Evolutionary conservation across 2,329 filamentous ascomycete genomes (phyloP).

Genomic region (Colletotrichum sp.): DNA sequence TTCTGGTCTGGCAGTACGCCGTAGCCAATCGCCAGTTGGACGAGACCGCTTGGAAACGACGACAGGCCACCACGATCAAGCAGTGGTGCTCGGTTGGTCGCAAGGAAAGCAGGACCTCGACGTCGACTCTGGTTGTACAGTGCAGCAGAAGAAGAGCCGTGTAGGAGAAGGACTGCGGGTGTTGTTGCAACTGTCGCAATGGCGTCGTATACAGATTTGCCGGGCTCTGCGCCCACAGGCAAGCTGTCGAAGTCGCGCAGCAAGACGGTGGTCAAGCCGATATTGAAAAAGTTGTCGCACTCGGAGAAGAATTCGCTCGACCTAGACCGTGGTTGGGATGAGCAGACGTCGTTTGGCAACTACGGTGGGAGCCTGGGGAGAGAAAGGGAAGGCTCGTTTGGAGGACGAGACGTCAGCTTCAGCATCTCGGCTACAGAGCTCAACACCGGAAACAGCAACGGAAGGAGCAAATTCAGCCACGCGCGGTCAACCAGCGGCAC

Average conservation of each 20-base stretch:
- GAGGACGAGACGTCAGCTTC: constrained; percentile 51
- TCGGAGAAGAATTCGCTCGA: constrained; percentile 69
- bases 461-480: constrained; percentile 54
- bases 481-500: constrained; percentile 63
- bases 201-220: constrained; percentile 39
- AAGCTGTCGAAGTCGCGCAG: constrained; percentile 52
- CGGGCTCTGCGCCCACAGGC: constrained; percentile 34
- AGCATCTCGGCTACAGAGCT: constrained; percentile 42
- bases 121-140: not conserved
- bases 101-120: not conserved
- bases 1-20: constrained; percentile 16
- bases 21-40: constrained; percentile 6
- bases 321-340: constrained; percentile 53
- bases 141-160: not conserved
- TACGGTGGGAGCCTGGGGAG: constrained; percentile 28
- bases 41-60: not conserved
- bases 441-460: constrained; percentile 14
- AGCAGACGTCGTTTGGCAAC: constrained; percentile 16
- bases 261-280: constrained; percentile 62
- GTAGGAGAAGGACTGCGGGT: not conserved
- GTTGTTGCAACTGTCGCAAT: constrained; percentile 25
- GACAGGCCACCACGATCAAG: not conserved
- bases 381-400: constrained; percentile 23
- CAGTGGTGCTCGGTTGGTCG: not conserved
- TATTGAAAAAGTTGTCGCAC: constrained; percentile 63